These are phyloP conservation scores for Aegilops umbellulata DNA, from an alignment of 176 grass and related monocot genomes.

Conservation along the genomic window DNA sequence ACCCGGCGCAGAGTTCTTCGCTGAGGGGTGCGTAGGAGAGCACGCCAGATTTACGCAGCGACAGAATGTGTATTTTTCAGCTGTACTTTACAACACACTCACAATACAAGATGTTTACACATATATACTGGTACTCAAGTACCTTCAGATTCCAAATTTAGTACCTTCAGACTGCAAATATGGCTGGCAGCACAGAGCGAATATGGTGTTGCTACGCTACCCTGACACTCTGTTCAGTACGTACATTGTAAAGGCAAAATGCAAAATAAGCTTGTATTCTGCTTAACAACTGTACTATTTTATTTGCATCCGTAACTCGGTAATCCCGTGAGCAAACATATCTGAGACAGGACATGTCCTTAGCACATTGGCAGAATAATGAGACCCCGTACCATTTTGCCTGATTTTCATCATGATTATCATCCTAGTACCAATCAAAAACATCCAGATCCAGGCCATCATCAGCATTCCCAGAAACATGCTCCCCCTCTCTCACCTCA, in stretches of 20 bases:
- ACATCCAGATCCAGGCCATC: conserved; percentile 31
- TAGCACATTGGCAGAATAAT: conserved; percentile 5
- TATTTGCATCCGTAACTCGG: not conserved
- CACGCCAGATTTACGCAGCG: not conserved
- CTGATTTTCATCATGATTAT: not conserved
- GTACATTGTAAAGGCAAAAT: not conserved
- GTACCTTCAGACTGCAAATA: not conserved
- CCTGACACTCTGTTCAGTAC: too few relatives aligned
- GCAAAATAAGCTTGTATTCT: not conserved
- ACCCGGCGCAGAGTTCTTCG: not conserved
- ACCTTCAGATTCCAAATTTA: not conserved
- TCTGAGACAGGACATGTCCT: not conserved
- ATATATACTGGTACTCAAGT: not conserved
- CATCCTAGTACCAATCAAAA: conserved; percentile 45
- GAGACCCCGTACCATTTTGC: not conserved
- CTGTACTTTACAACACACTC: not conserved
- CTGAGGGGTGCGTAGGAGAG: not conserved
- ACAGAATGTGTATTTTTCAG: not conserved
- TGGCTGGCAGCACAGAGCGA: not conserved
- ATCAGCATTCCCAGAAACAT: conserved; percentile 29
- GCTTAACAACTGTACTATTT: not conserved
- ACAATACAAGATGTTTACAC: not conserved
- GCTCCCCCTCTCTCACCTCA: not conserved
- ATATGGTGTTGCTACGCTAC: too few relatives aligned
- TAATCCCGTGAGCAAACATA: not conserved